A percentile compares a stretch with the other conserved stretches of the same genome.
Conservation (phyloP, 495 filamentous ascomycete genomes). For the Penicillium antarcticum region DNA sequence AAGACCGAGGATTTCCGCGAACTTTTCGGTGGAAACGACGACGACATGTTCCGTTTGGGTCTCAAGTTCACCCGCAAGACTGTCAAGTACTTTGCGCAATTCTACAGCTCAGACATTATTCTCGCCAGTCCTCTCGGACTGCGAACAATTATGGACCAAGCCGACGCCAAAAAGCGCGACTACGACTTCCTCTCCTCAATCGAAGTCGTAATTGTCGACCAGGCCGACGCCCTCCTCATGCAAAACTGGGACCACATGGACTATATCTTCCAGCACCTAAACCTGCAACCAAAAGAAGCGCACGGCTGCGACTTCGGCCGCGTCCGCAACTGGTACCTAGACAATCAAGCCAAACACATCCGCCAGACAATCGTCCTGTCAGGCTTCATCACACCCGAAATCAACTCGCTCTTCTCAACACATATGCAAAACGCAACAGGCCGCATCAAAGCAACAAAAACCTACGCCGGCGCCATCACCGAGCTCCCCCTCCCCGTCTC, state of each 20-base stretch:
- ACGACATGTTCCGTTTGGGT: constrained; percentile 92
- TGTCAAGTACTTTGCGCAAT: constrained; percentile 89
- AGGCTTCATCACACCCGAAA: constrained; percentile 83
- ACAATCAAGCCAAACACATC: constrained; percentile 73
- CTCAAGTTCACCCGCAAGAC: constrained; percentile 95
- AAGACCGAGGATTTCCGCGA: constrained; percentile 87
- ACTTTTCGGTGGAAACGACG: constrained; percentile 89
- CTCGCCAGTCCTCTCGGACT: constrained; percentile 85
- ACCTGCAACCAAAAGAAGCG: constrained; percentile 81
- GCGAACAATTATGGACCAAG: constrained; percentile 80
- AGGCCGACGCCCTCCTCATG: constrained; percentile 91
- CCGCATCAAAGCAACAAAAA: constrained; percentile 64
- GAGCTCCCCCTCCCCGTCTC: constrained; percentile 62
- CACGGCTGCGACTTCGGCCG: constrained; percentile 94
- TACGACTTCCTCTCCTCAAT: constrained; percentile 91
- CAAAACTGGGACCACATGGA: constrained; percentile 98
- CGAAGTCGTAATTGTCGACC: constrained; percentile 85
- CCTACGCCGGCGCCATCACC: constrained; percentile 63
- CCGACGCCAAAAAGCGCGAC: constrained; percentile 73
- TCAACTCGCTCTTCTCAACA: constrained; percentile 73
- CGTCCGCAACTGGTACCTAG: constrained; percentile 87
- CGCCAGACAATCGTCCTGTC: constrained; percentile 80
- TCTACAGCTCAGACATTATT: constrained; percentile 95
- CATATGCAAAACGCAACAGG: constrained; percentile 78
- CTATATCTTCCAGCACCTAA: constrained; percentile 86